Base-by-base conservation (phyloP, 2,329 filamentous ascomycete species). In the Sarocladium oryzae region DNA sequence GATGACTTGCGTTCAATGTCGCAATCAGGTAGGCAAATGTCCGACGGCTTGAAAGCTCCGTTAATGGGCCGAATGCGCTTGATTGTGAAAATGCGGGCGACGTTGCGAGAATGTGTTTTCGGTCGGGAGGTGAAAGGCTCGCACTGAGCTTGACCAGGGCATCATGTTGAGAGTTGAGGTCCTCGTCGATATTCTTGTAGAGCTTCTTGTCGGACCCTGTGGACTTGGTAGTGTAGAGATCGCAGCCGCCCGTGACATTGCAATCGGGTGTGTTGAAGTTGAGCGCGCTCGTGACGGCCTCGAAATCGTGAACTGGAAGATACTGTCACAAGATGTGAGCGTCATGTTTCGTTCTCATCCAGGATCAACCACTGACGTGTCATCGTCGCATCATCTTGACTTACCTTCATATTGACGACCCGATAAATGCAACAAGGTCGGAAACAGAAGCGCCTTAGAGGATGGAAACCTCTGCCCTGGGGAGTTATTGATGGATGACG, bases 21-120 rank as follows among this genome's bases (percentile, higher is more conserved):
- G 93, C 93, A 59, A 99, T 97, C 49, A 99, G 73, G 67, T 97
- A 97, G 40, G 93, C 91, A 69, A 95, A 97, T 0, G 89, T 96
- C 58, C 92, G 84, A 33, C 93, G 87, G 63, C 89, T 93, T 43
- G 88, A 88, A 48, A 90, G 82, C 61, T 96, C 88, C 54, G 88
- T 91, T 53, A 99, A 78, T 15, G 88, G 86, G 16, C 93, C 93
- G 63, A 99, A 99, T 2, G 93, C 89, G 64, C 89, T 96, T 6
- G 89, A 88, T 54, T 89, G 84, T 8, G 87, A 90, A 46, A 96
- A 77, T 56, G 69, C 72, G 5, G 70, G 95, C 84, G 63, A 93
- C 63, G 60, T 79, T 4, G 74, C 76, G 16, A 84, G 82, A 65
- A 88, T 82, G 55, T 86, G 78, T 56, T 83, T 78, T 53, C 84